Conservation (phyloP, 805 yeast species). For the Candida caryicola region DNA sequence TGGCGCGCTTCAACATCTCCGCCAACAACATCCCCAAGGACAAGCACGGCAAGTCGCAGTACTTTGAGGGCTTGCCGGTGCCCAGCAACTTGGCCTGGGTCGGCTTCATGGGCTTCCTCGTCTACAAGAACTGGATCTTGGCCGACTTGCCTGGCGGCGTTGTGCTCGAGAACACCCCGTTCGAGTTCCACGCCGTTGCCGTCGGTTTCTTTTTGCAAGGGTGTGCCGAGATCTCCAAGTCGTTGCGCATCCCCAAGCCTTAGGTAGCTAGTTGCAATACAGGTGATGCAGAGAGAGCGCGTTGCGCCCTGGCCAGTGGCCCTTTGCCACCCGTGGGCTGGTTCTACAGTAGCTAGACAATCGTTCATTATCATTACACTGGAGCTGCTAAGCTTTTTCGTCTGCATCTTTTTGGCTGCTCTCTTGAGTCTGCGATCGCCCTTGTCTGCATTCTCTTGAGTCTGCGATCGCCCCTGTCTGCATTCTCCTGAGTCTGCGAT, state of each 20-base stretch:
- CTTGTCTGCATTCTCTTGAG: no score
- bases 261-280: no score
- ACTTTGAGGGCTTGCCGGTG: constrained; percentile 95
- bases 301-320: no score
- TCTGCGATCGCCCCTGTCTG: no score
- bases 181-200: constrained; percentile 75
- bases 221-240: constrained; percentile 86
- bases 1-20: constrained; percentile 94
- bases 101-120: constrained; percentile 64
- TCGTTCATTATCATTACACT: no score
- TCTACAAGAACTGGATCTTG: constrained; percentile 48
- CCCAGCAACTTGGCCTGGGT: constrained; percentile 84
- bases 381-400: no score
- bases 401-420: no score
- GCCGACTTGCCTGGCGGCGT: constrained; percentile 66
- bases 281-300: no score
- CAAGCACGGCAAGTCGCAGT: constrained; percentile 77
- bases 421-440: no score
- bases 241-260: constrained; percentile 87
- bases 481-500: no score
- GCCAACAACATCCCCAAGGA: constrained; percentile 93
- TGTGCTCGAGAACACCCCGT: constrained; percentile 48
- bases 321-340: no score
- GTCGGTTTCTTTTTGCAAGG: constrained; percentile 73
- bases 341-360: no score